Base-by-base conservation (phyloP, 1,284 basidiomycete species). In the Marasmius sp. region DNA sequence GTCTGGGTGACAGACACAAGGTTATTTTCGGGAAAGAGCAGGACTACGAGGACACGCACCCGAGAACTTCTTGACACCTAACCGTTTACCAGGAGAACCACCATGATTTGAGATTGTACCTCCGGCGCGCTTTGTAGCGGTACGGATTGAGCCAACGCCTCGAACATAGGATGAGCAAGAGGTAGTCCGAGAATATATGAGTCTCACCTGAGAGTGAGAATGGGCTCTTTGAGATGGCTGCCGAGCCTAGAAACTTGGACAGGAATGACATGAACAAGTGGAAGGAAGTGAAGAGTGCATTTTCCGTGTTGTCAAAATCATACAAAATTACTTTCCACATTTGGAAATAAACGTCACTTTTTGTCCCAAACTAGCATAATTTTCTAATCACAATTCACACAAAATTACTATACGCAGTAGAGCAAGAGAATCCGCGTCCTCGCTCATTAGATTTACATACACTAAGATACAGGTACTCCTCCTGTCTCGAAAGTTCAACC, bases 41-140 rank as follows among this genome's bases (percentile, higher is more conserved):
- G 61, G 58, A 51, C 51, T 18, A 48, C 43, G 61, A 60, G 51
- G 41, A 33, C 36, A 74, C 83, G 63, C 68, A 93, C 95, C 94
- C 66, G 93, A 94, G 75, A 94, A 97, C 77, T 94, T 94, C 81
- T 98, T 98, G 49, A 97, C 81, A 69, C 95, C 96, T 52, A 98
- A 77, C 43, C 95, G 88, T 77, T 94, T 91, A 68, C 95, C 95
- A 38, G 93, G 89, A 2, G 94, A 95, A 64, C 93, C 92, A 66
- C 95, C 89, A 68, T 95, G 90, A 74, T 97, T 97, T 74, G 90
- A 88, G 5, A 95, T 91, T 33, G 91, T 93, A 58, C 95, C 95
- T 71, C 95, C 95, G 59, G 94, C 95, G 58, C 93, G 88, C 77
- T 98, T 98, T 59, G 96, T 97, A 50, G 95, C 94, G 22, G 92